These are phyloP conservation scores for Ganoderma multipileum DNA, from an alignment of 1,284 basidiomycete species.

Conservation along the genomic window DNA sequence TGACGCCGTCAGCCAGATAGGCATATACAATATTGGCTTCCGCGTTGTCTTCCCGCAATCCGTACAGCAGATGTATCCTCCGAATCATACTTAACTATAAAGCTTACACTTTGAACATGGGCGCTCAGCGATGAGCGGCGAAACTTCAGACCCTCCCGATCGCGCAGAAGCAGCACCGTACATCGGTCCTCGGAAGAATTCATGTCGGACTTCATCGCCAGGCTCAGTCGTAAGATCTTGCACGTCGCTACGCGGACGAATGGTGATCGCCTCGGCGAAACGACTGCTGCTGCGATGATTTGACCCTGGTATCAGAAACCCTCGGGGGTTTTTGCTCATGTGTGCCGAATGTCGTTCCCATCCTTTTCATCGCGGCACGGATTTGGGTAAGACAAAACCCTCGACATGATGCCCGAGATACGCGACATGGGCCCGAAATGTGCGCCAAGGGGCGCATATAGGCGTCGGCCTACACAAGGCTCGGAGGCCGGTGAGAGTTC, in stretches of 20 bases:
- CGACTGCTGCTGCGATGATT: neutral
- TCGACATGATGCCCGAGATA: neutral
- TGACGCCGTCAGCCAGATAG: neutral
- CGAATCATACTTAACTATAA: neutral
- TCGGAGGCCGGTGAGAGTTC: conserved; percentile 9
- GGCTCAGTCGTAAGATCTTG: neutral
- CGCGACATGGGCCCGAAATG: neutral
- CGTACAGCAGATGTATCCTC: neutral
- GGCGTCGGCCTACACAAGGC: neutral
- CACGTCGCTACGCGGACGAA: neutral
- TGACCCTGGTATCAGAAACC: conserved; percentile 21
- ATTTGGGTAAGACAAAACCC: conserved; percentile 8
- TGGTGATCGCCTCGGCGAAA: neutral
- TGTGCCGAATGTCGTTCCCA: conserved; percentile 14
- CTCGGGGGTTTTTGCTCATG: conserved; percentile 23
- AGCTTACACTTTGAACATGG: neutral
- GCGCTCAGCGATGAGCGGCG: neutral
- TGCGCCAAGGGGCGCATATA: neutral
- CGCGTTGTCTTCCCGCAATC: neutral
- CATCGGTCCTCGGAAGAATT: conserved; percentile 3
- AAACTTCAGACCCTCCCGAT: neutral
- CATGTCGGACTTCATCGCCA: neutral
- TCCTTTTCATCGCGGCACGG: conserved; percentile 13
- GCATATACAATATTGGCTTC: neutral
- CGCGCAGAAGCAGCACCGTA: neutral